phyloP scores from a whole-genome alignment of 495 filamentous ascomycete species.

The Neurospora sp. region DNA sequence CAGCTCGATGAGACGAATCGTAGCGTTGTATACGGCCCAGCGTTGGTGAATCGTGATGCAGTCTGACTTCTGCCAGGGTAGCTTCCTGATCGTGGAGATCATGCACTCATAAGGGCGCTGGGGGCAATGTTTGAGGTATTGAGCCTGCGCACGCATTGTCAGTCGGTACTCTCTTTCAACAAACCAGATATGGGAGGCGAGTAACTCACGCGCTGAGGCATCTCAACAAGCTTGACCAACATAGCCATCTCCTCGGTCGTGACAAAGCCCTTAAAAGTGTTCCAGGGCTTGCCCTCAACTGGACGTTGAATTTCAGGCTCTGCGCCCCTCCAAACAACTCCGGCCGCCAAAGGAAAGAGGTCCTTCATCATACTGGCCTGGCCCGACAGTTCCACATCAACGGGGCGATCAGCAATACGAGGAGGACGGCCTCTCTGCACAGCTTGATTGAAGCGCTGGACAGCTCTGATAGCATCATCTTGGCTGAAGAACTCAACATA shows the following conservation, averaged over 20 bases:
- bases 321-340: conserved; percentile 47
- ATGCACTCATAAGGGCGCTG: conserved; percentile 68
- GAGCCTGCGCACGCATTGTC: conserved; percentile 37
- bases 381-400: conserved; percentile 51
- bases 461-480: conserved; percentile 43
- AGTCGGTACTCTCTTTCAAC: neutral
- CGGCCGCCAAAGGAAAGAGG: conserved; percentile 58
- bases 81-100: conserved; percentile 65
- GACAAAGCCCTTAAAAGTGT: conserved; percentile 62
- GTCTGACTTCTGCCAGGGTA: conserved; percentile 58
- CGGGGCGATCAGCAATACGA: conserved; percentile 54
- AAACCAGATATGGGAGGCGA: neutral
- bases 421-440: conserved; percentile 30
- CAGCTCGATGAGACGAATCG: conserved; percentile 34
- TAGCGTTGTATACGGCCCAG: conserved; percentile 43
- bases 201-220: conserved; percentile 53
- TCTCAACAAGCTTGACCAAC: conserved; percentile 56
- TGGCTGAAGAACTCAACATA: conserved; percentile 56
- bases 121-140: conserved; percentile 52
- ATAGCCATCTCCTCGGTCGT: conserved; percentile 61
- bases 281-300: conserved; percentile 39
- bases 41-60: conserved; percentile 57
- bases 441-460: conserved; percentile 34
- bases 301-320: conserved; percentile 35
- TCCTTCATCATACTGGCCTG: conserved; percentile 54